Conservation (phyloP, 1,284 basidiomycete genomes). For the Volvariella surrecta region DNA sequence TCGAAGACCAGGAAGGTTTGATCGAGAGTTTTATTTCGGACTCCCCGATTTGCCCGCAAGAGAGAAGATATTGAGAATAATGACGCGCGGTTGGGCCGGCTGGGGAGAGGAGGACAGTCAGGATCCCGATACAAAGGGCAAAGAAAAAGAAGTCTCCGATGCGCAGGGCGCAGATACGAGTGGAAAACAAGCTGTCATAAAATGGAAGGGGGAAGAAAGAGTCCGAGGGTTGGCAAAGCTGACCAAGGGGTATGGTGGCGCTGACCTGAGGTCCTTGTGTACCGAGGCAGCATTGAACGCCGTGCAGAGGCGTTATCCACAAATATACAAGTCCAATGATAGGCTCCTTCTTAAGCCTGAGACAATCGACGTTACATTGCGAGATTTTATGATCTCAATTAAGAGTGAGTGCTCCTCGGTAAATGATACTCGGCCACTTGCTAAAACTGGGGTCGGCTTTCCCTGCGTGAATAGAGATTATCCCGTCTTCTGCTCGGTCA, state of each 20-base stretch:
- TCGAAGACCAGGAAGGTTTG: slow-evolving; percentile 89
- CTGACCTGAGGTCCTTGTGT: slow-evolving; percentile 89
- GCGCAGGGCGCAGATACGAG: not conserved
- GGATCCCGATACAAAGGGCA: slow-evolving; percentile 28
- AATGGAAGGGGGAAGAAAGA: slow-evolving; percentile 23
- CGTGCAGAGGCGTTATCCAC: slow-evolving; percentile 92
- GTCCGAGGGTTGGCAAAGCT: slow-evolving; percentile 69
- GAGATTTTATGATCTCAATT: slow-evolving; percentile 97
- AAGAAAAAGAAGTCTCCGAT: slow-evolving; percentile 24
- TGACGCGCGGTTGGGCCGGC: slow-evolving; percentile 88
- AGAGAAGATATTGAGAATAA: slow-evolving; percentile 82
- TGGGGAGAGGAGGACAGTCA: slow-evolving; percentile 59
- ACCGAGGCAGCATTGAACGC: slow-evolving; percentile 97
- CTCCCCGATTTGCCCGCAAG: slow-evolving; percentile 84
- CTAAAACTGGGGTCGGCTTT: too few species aligned
- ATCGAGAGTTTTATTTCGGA: slow-evolving; percentile 98
- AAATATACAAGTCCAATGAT: slow-evolving; percentile 93
- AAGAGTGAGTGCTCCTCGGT: slow-evolving; percentile 76
- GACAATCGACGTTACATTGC: slow-evolving; percentile 78
- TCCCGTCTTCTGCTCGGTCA: slow-evolving; percentile 92
- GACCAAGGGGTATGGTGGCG: slow-evolving; percentile 98
- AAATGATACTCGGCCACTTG: too few species aligned
- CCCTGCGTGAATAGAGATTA: slow-evolving; percentile 55
- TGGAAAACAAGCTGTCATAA: slow-evolving; percentile 4
- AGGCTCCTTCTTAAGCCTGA: slow-evolving; percentile 82